phyloP scores from a whole-genome alignment of 495 filamentous ascomycete species.

The Cairneyella variabilis region DNA sequence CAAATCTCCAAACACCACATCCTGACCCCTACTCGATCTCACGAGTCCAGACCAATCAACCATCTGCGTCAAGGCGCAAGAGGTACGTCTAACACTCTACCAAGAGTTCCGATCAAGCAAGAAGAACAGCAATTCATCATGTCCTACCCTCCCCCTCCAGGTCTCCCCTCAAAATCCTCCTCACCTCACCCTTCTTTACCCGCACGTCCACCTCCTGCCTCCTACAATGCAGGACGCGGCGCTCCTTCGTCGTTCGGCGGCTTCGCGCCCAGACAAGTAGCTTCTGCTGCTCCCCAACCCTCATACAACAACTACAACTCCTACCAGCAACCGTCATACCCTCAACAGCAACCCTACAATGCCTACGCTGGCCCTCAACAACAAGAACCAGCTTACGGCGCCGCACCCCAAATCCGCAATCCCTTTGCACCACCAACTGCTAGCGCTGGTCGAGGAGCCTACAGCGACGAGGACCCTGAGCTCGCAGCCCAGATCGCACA shows the following conservation, averaged over 20 bases:
- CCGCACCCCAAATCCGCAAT: slow-evolving; percentile 61
- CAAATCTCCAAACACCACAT: slow-evolving; percentile 2
- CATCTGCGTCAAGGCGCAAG: slow-evolving; percentile 36
- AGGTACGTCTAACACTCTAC: slow-evolving; percentile 53
- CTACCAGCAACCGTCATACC: slow-evolving; percentile 23
- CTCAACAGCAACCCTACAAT: background rate
- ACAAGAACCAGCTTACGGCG: slow-evolving; percentile 35
- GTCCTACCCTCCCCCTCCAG: slow-evolving; percentile 91
- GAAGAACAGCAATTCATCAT: slow-evolving; percentile 77
- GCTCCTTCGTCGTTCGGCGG: slow-evolving; percentile 27
- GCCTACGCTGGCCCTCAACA: slow-evolving; percentile 36
- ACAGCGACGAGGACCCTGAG: slow-evolving; percentile 73
- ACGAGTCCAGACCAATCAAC: background rate
- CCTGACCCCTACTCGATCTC: background rate
- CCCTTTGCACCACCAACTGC: slow-evolving; percentile 68
- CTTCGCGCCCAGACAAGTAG: slow-evolving; percentile 64
- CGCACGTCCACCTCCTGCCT: slow-evolving; percentile 67
- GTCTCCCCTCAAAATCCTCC: slow-evolving; percentile 59
- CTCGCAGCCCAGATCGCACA: slow-evolving; percentile 91
- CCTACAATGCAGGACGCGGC: slow-evolving; percentile 38
- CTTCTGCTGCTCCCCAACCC: slow-evolving; percentile 20
- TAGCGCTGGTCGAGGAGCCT: slow-evolving; percentile 27
- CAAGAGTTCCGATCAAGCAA: slow-evolving; percentile 18
- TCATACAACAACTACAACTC: slow-evolving; percentile 2
- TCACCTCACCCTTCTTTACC: slow-evolving; percentile 82